These are phyloP conservation scores for Fomitopsis betulina DNA, from an alignment of 1,284 basidiomycete genomes.

Conservation along the genomic window DNA sequence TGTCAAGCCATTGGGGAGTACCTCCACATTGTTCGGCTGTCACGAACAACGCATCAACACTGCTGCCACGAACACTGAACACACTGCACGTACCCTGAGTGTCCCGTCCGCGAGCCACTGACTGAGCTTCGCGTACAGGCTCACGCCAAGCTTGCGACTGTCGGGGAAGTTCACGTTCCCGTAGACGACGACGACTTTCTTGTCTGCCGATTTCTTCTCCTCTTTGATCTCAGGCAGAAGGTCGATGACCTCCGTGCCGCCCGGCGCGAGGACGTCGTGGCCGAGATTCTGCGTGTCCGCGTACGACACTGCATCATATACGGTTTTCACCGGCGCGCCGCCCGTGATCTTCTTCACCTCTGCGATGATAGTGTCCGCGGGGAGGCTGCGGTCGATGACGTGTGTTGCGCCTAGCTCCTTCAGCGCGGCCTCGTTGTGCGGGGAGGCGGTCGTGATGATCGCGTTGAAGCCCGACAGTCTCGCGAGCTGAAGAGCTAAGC, in stretches of 20 bases:
- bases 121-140: constrained; percentile 11
- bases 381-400: constrained; percentile 26
- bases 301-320: constrained; percentile 26
- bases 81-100: constrained; percentile 12
- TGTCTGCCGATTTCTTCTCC: constrained; percentile 8
- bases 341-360: constrained; percentile 15
- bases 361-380: constrained; percentile 12
- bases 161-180: constrained; percentile 8
- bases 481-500: constrained; percentile 26
- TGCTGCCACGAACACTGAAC: not conserved
- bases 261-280: constrained; percentile 14
- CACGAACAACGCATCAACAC: not conserved
- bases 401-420: constrained; percentile 33
- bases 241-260: constrained; percentile 16
- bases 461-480: constrained; percentile 30
- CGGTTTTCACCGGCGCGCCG: constrained; percentile 13
- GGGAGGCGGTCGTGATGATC: constrained; percentile 32
- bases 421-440: constrained; percentile 27
- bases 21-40: constrained; percentile 28
- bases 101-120: constrained; percentile 10
- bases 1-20: constrained; percentile 40
- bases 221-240: constrained; percentile 4
- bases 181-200: constrained; percentile 8
- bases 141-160: constrained; percentile 5
- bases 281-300: constrained; percentile 16